Conservation (phyloP, 768 basidiomycete genomes). For the Lyophyllum semitale region DNA sequence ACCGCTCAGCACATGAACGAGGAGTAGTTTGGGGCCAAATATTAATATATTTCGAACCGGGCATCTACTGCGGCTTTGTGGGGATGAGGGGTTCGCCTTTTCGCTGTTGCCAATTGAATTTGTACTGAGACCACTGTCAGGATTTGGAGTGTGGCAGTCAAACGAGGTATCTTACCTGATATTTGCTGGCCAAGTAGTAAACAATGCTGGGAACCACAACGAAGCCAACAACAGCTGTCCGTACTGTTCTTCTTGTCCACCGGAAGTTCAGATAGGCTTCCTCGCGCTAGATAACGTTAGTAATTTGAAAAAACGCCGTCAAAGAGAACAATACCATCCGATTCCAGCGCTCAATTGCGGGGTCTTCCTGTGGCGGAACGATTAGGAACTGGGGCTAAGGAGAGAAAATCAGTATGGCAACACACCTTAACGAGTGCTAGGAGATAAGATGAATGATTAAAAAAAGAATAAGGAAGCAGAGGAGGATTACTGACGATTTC, state of each 20-base stretch:
- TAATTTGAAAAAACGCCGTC: conserved; percentile 1
- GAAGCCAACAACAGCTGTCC: conserved; percentile 63
- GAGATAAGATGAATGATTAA: conserved; percentile 17
- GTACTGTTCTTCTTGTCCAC: conserved; percentile 71
- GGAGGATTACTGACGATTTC: conserved; percentile 53
- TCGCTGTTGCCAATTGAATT: conserved; percentile 58
- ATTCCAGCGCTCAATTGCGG: conserved; percentile 61
- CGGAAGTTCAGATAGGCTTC: conserved; percentile 81
- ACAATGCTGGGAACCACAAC: conserved; percentile 64
- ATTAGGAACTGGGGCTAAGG: background rate
- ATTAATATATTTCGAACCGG: background rate
- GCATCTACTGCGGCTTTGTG: conserved; percentile 18
- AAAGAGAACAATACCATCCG: conserved; percentile 38
- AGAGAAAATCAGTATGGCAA: background rate
- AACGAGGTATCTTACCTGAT: conserved; percentile 34
- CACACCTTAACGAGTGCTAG: conserved; percentile 62
- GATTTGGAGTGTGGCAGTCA: background rate
- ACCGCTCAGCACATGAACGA: background rate
- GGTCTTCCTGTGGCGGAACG: conserved; percentile 41
- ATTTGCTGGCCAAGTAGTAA: conserved; percentile 47
- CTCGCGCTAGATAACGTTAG: conserved; percentile 60
- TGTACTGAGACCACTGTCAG: conserved; percentile 24
- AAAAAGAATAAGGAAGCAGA: background rate
- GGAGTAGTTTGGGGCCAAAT: background rate
- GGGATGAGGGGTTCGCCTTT: conserved; percentile 37